These are phyloP conservation scores for Calamus simplicifolius DNA, from an alignment of 176 grass and related monocot species.

Conservation along the genomic window DNA sequence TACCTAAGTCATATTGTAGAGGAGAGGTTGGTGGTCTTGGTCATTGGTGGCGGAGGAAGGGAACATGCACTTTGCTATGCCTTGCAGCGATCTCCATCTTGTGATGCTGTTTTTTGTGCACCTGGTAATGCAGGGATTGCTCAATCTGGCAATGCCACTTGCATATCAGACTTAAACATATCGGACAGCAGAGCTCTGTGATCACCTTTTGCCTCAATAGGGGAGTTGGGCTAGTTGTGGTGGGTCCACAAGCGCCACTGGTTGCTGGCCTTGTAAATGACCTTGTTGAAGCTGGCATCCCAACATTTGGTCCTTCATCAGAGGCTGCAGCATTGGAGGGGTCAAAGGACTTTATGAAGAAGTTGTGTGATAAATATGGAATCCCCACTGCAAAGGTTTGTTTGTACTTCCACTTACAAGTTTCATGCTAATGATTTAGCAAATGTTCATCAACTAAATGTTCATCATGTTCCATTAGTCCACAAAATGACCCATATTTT, in stretches of 20 bases:
- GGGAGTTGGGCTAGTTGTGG: conserved; percentile 73
- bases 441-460: background rate
- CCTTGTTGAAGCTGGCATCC: conserved; percentile 51
- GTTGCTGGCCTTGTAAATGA: conserved; percentile 63
- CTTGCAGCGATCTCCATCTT: conserved; percentile 56
- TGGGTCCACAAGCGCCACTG: conserved; percentile 75
- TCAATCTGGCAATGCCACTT: conserved; percentile 48
- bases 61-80: conserved; percentile 82
- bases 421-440: too few species aligned
- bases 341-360: conserved; percentile 92
- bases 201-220: conserved; percentile 41
- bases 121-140: conserved; percentile 71
- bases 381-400: conserved; percentile 78
- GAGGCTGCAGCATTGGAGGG: conserved; percentile 77
- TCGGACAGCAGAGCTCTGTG: conserved; percentile 36
- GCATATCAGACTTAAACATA: conserved; percentile 50
- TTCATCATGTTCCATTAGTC: background rate
- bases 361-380: conserved; percentile 64
- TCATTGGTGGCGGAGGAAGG: conserved; percentile 73
- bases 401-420: background rate
- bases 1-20: conserved; percentile 10
- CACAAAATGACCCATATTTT: too few species aligned
- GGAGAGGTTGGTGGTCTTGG: conserved; percentile 40
- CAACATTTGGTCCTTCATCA: conserved; percentile 59
- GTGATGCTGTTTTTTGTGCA: conserved; percentile 53